Conservation (phyloP, 306 rosid genomes). For the Cucurbita maxima region DNA sequence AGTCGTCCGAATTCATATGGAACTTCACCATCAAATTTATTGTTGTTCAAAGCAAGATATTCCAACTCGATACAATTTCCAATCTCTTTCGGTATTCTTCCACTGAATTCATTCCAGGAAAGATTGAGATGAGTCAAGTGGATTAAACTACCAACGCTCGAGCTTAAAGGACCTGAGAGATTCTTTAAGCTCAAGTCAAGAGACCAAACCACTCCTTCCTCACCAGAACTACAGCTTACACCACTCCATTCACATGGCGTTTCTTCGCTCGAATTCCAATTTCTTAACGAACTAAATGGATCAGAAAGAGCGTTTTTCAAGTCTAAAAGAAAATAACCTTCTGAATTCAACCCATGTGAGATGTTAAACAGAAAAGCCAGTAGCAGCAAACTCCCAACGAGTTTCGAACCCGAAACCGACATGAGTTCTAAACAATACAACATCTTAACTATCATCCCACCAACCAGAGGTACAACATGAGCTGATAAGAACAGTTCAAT, state of each 20-base stretch:
- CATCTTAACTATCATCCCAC: slow-evolving; percentile 31
- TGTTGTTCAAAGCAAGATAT: slow-evolving; percentile 53
- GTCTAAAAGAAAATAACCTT: slow-evolving; percentile 50
- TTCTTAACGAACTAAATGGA: slow-evolving; percentile 16
- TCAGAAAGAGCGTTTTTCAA: slow-evolving; percentile 47
- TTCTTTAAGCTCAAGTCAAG: slow-evolving; percentile 42
- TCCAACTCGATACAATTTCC: slow-evolving; percentile 51
- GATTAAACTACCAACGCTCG: slow-evolving; percentile 38
- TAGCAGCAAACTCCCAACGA: slow-evolving; percentile 25
- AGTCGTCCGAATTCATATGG: slow-evolving; percentile 80
- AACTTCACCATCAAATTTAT: slow-evolving; percentile 56
- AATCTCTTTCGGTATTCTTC: slow-evolving; percentile 58
- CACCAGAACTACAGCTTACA: slow-evolving; percentile 38
- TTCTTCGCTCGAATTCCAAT: slow-evolving; percentile 51
- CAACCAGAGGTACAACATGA: slow-evolving; percentile 6
- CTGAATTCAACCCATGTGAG: slow-evolving; percentile 62
- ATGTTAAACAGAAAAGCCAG: slow-evolving; percentile 24
- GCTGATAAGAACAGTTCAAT: slow-evolving; percentile 1
- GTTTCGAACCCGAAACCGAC: slow-evolving; percentile 20
- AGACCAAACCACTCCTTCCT: slow-evolving; percentile 30
- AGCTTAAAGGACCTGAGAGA: slow-evolving; percentile 54
- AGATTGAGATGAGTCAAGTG: slow-evolving; percentile 50
- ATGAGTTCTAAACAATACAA: slow-evolving; percentile 15
- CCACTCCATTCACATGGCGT: slow-evolving; percentile 83
- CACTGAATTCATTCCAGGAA: slow-evolving; percentile 36